These are phyloP conservation scores for Alternaria rosae DNA, from an alignment of 2,329 filamentous ascomycete species.

Conservation along the genomic window DNA sequence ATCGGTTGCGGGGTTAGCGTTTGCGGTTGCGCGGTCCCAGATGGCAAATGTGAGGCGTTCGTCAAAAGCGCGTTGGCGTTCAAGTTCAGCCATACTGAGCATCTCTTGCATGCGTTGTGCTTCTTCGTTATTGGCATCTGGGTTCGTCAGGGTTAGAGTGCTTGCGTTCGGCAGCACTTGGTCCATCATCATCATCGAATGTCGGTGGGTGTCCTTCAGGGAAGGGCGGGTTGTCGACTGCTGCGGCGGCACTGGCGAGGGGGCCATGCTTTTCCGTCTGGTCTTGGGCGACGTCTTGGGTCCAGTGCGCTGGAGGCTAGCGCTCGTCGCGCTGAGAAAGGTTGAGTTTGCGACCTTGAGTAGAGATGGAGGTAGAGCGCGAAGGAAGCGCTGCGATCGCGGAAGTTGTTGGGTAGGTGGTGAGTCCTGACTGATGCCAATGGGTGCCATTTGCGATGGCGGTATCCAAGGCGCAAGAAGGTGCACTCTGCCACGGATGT, in stretches of 20 bases:
- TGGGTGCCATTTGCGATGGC: conserved; percentile 65
- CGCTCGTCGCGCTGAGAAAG: conserved; percentile 92
- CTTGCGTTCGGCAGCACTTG: conserved; percentile 53
- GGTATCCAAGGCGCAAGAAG: conserved; percentile 97
- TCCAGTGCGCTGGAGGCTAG: conserved; percentile 67
- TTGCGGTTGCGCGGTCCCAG: conserved; percentile 89
- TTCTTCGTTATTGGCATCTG: conserved; percentile 43
- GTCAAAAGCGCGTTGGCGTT: conserved; percentile 80
- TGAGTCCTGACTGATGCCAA: conserved; percentile 71
- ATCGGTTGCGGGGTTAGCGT: conserved; percentile 93
- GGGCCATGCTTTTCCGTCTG: conserved; percentile 39
- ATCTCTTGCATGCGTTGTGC: conserved; percentile 54
- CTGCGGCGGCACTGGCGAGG: conserved; percentile 22
- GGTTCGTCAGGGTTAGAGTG: conserved; percentile 38
- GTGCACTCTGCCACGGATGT: conserved; percentile 93
- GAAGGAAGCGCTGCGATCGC: conserved; percentile 87
- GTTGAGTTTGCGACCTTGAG: conserved; percentile 94
- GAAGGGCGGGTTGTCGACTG: conserved; percentile 21
- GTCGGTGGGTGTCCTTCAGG: conserved; percentile 49
- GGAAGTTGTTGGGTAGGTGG: conserved; percentile 87
- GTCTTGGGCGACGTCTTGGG: conserved; percentile 62
- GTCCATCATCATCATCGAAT: conserved; percentile 60
- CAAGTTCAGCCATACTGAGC: conserved; percentile 70
- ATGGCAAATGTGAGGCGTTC: conserved; percentile 87
- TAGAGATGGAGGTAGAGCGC: conserved; percentile 87